Conservation (phyloP, 2,329 filamentous ascomycete genomes). For the Helminthosporium solani region DNA sequence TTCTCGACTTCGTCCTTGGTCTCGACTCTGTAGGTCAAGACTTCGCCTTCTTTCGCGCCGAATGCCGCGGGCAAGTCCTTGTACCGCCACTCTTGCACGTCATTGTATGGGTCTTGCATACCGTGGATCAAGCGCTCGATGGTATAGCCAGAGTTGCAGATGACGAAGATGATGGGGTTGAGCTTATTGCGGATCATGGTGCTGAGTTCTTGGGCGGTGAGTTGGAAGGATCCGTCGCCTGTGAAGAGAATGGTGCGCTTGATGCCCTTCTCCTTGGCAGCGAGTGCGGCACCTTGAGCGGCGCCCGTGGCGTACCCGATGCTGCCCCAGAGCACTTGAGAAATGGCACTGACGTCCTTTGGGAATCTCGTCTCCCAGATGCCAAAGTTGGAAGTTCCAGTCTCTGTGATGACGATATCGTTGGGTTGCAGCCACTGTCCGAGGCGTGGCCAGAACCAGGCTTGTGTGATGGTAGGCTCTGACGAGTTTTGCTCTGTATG, state of each 20-base stretch:
- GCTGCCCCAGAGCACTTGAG: conserved; percentile 71
- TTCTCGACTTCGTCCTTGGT: conserved; percentile 67
- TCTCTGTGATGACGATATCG: conserved; percentile 83
- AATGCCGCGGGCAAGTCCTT: conserved; percentile 68
- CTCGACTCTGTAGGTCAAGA: conserved; percentile 66
- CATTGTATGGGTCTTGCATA: conserved; percentile 77
- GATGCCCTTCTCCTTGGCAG: conserved; percentile 62
- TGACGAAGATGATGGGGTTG: conserved; percentile 78
- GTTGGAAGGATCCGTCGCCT: conserved; percentile 84
- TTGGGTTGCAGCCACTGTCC: conserved; percentile 69
- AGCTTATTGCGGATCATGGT: conserved; percentile 78
- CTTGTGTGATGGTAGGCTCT: conserved; percentile 61
- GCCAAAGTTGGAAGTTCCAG: conserved; percentile 84
- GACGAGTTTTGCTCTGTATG: conserved; percentile 30
- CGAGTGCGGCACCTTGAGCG: conserved; percentile 70
- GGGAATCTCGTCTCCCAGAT: conserved; percentile 86
- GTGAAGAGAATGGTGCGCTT: conserved; percentile 78
- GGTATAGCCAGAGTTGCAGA: conserved; percentile 86
- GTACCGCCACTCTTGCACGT: conserved; percentile 74
- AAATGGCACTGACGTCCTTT: conserved; percentile 72
- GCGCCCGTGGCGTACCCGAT: conserved; percentile 67
- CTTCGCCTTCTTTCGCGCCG: conserved; percentile 59
- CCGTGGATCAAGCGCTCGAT: conserved; percentile 89
- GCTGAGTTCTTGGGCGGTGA: conserved; percentile 80
- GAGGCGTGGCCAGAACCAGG: conserved; percentile 75